Base-by-base conservation (phyloP, 2,329 filamentous ascomycete species). In the Cladosporium sp. region DNA sequence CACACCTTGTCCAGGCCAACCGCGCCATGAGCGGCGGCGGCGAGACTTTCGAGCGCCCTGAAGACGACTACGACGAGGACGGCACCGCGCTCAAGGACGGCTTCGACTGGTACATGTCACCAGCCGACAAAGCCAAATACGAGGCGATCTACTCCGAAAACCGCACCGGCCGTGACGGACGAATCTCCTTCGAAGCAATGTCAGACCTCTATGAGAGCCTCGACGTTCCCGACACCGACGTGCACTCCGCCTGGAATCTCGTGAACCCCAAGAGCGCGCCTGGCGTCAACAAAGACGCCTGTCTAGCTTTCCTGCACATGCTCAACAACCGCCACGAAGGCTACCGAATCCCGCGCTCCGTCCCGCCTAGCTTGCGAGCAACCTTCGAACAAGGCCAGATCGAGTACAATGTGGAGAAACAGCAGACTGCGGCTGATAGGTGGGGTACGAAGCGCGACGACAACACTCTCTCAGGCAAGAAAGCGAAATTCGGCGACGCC, bases 71-170 rank as follows among this genome's bases (percentile, higher is more conserved):
- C 60, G 89, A 80, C 60, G 84, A 87, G 63, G 92, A 96, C 65
- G 85, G 87, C 3, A 84, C 86, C 1, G 91, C 91, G 0, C 79
- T 99, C 61, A 96, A 96, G 73, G 91, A 97, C 74, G 93, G 93
- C 12, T 99, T 99, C 74, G 94, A 99, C 73, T 99, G 94, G 94
- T 99, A 99, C 78, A 99, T 99, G 91, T 91, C 86, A 60, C 94
- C 94, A 0, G 75, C 80, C 28, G 92, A 99, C 76, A 95, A 95
- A 76, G 72, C 84, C 63, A 97, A 97, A 75, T 99, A 99, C 77
- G 91, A 97, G 75, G 90, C 93, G 67, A 99, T 99, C 75, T 99
- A 97, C 76, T 89, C 88, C 63, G 91, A 95, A 68, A 95, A 91
- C 76, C 85, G 91, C 60, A 90, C 96, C 73, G 84, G 87, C 72